Evolutionary conservation across 352 stramenopile species (phyloP), one percentile per base, ranked within the genome.

Genomic region (Phytopythium vexans): DNA sequence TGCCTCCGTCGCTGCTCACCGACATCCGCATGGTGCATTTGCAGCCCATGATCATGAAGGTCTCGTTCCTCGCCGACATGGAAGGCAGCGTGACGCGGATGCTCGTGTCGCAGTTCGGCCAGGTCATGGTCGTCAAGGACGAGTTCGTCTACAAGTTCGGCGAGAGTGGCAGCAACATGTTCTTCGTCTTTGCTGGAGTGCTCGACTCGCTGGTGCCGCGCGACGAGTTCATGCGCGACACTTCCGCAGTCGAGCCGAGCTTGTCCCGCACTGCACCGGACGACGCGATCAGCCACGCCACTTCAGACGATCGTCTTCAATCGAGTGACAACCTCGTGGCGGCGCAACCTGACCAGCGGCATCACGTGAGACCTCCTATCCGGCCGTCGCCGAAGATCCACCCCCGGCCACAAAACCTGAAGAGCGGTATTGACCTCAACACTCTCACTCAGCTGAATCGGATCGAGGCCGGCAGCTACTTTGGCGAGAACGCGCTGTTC

Each of bases 111-210:
- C 77, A 88, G 41, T 86, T 91, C 52, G 81, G 55, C 52, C 81
- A 91, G 27, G 54, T 85, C 4, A 58, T 89, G 36, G 55, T 88
- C 4, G 65, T 87, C 8, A 72, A 74, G 32, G 72, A 82, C 14
- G 72, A 91, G 42, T 87, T 77, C 41, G 73, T 91, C 4, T 89
- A 73, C 64, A 76, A 67, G 34, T 82, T 74, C 16, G 71, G 70
- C 5, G 76, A 92, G 50, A 54, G 82, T 59, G 78, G 78, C 6
- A 77, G 63, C 16, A 78, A 89, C 42, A 92, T 92, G 78, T 89
- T 72, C 48, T 89, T 92, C 32, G 77, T 92, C 0, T 92, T 86
- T 52, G 76, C 77, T 12, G 78, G 81, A 8, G 32, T 79, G 4
- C 45, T 92, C 21, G 68, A 79, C 16, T 75, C 66, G 0, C 38